Base-by-base conservation (phyloP, 495 filamentous ascomycete species). In the Trichoderma asperelloides region DNA sequence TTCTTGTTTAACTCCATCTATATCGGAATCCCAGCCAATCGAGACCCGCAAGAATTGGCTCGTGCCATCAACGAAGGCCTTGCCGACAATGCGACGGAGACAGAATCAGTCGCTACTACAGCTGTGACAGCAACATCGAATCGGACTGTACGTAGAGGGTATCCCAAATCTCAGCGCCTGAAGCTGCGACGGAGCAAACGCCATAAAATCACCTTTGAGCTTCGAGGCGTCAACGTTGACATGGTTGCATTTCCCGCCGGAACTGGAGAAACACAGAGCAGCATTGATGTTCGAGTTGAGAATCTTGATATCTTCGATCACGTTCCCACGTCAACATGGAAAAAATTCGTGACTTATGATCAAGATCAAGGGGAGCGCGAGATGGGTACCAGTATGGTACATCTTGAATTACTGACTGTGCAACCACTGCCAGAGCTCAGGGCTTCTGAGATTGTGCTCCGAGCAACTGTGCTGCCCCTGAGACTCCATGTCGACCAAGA, bases 1-100 rank as follows among this genome's bases (percentile, higher is more conserved):
- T 96, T 93, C 72, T 83, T 99, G 25, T 99, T 99, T 84, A 97
- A 98, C 71, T 98, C 95, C 0, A 96, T 99, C 63, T 99, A 97
- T 78, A 96, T 99, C 66, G 93, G 90, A 25, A 91, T 99, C 60
- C 89, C 93, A 3, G 84, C 89, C 21, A 96, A 93, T 69, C 86
- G 87, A 63, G 93, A 97, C 72, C 91, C 92, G 9, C 82, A 82
- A 12, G 91, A 96, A 41, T 82, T 98, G 18, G 80, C 89, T 12
- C 86, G 84, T 33, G 91, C 90, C 62, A 94, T 99, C 75, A 97
- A 96, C 74, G 86, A 88, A 57, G 85, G 94, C 66, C 83, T 98
- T 57, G 89, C 96, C 68, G 96, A 97, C 70, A 80, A 90, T 62
- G 85, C 84, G 9, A 96, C 91, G 65, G 96, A 98, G 72, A 96